Conservation (phyloP, 768 basidiomycete genomes). For the Arthromyces matolae region DNA sequence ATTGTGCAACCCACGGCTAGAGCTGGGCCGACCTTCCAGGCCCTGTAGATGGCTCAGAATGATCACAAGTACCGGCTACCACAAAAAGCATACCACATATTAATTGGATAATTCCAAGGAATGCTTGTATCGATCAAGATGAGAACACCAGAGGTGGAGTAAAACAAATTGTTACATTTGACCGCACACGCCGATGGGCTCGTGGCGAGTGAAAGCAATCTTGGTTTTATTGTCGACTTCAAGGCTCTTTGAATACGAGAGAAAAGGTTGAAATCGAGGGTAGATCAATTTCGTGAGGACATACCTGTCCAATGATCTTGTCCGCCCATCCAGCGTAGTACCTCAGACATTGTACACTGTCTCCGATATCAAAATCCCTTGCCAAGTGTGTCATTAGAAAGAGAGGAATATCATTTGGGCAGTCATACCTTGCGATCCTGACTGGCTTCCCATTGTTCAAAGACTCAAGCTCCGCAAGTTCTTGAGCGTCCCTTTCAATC, state of each 20-base stretch:
- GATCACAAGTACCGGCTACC: background rate
- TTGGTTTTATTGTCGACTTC: conserved; percentile 80
- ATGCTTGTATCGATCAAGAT: conserved; percentile 44
- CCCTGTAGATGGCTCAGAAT: conserved; percentile 35
- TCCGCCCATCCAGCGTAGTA: conserved; percentile 98
- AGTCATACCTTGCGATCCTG: conserved; percentile 37
- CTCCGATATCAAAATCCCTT: conserved; percentile 80
- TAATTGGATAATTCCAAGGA: conserved; percentile 92
- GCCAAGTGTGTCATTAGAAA: background rate
- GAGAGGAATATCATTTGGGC: background rate
- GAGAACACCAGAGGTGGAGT: background rate
- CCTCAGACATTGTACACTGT: conserved; percentile 71
- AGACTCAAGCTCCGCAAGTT: conserved; percentile 79
- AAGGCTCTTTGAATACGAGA: conserved; percentile 47
- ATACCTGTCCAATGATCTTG: conserved; percentile 84
- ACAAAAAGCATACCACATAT: conserved; percentile 58
- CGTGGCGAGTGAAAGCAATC: conserved; percentile 81
- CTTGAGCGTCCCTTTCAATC: conserved; percentile 79
- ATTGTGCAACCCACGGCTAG: conserved; percentile 90
- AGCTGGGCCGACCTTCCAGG: conserved; percentile 93
- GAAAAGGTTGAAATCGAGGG: conserved; percentile 2
- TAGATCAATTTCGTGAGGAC: no score
- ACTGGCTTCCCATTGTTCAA: conserved; percentile 94
- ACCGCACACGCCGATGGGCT: conserved; percentile 92
- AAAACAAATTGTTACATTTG: conserved; percentile 62